Base-by-base conservation (phyloP, 371 early-diverging fungal species). In the Mucor indicus region DNA sequence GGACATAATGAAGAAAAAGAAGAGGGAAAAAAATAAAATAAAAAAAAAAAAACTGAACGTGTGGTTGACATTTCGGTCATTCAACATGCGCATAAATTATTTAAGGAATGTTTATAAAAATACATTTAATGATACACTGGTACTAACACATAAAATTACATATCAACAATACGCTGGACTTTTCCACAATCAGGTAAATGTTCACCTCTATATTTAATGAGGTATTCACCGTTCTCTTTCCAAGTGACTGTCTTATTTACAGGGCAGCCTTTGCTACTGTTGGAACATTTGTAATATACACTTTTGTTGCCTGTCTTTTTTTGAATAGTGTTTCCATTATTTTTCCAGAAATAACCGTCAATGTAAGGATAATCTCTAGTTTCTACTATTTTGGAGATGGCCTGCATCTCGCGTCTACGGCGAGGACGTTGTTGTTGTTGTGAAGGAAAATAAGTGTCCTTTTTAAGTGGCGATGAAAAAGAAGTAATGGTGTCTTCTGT, bases 161-260 rank as follows among this genome's bases (percentile, higher is more conserved):
- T 60, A 43, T 77, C 73, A 24, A 77, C 67, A 46, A 77, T 77
- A 20, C 71, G 71, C 55, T 77, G 71, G 8, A 77, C 73, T 39
- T 70, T 74, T 31, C 69, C 64, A 50, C 84, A 84, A 22, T 80
- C 82, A 20, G 62, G 53, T 19, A 84, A 48, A 57, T 84, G 84
- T 44, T 76, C 77, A 24, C 84, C 84, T 24, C 84, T 63, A 53
- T 81, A 80, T 48, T 84, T 84, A 49, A 82, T 84, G 20, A 80
- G 50, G 44, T 72, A 84, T 39, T 80, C 80, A 12, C 77, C 79
- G 41, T 72, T 75, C 33, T 79, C 82, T 49, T 72, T 75, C 59
- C 80, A 75, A 12, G 80, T 82, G 21, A 82, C 82, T 2, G 84
- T 84, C 53, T 84, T 84, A 55, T 84, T 84, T 2, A 84, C 84